Base-by-base conservation (phyloP, 129 eudicot species). In the Saposhnikovia divaricata region DNA sequence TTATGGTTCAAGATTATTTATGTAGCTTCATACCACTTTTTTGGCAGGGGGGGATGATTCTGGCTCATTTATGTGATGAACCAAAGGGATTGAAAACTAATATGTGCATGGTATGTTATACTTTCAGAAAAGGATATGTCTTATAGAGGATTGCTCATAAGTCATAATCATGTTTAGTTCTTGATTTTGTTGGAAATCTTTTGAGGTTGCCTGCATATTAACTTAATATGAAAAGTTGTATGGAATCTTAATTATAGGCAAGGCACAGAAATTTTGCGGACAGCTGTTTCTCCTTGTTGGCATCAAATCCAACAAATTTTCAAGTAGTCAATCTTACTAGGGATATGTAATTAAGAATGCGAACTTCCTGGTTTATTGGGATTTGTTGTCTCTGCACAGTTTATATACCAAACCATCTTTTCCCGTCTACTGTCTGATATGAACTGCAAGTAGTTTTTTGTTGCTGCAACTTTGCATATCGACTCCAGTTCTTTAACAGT, bases 81-180 rank as follows among this genome's bases (percentile, higher is more conserved):
- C 98, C 99, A 16, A 96, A 96, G 90, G 99, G 99, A 84, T 86
- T 96, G 89, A 96, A 96, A 88, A 96, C 99, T 59, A 89, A 86
- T 77, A 96, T 96, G 99, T 96, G 91, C 78, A 87, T 92, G 93
- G 99, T 96, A 90, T 37, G 91, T 68, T 84, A 28, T 72, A 45
- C 45, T 18, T n/a, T 72, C n/a, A 70, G 31, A 18, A 28, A 66
- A 63, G 16, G 6, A 31, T 5, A 68, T 31, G 34, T 68, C 42
- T 68, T 6, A 13, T 12, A 31, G 34, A 61, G 10, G 5, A 61
- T n/a, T 61, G 4, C 27, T 61, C 37, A 34, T 34, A 34, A 34
- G 37, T 34, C 34, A 61, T n/a, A 25, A n/a, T 61, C 69, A 61
- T 61, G 69, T 61, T 37, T 25, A 61, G 34, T n/a, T 23, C 66